Evolutionary conservation across 345 rosid genomes (phyloP).

Genomic region (Dovyalis caffra): DNA sequence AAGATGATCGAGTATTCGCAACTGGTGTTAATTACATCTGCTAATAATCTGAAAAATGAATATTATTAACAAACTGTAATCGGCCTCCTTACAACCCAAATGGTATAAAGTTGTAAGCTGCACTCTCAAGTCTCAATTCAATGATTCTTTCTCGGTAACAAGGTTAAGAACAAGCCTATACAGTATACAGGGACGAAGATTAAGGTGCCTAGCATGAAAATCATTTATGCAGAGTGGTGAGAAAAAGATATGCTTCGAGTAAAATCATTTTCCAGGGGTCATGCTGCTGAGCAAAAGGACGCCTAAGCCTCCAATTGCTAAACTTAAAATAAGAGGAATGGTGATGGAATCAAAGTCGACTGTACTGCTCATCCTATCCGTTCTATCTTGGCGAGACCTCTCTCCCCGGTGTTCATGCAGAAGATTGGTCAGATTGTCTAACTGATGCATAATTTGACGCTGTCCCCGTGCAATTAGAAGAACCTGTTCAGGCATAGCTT

Average conservation of each 20-base stretch:
- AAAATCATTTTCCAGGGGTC: slow-evolving; percentile 33
- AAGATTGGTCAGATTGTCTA: slow-evolving; percentile 74
- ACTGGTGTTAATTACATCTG: no score
- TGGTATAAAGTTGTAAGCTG: no score
- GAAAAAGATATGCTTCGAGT: not conserved
- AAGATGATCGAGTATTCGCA: no score
- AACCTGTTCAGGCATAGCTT: slow-evolving; percentile 43
- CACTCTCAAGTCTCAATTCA: no score
- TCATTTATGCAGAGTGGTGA: no score
- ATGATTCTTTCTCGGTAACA: not conserved
- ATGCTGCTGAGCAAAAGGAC: slow-evolving; percentile 42
- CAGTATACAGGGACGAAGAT: not conserved
- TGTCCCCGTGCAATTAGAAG: slow-evolving; percentile 64
- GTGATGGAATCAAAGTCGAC: slow-evolving; percentile 34
- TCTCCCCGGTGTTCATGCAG: slow-evolving; percentile 66
- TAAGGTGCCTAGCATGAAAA: no score
- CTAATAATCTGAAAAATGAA: no score
- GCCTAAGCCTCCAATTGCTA: slow-evolving; percentile 67
- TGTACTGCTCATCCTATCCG: slow-evolving; percentile 27
- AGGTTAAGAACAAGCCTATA: not conserved
- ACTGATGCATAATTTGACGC: slow-evolving; percentile 84
- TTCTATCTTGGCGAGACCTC: slow-evolving; percentile 57
- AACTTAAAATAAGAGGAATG: slow-evolving; percentile 52
- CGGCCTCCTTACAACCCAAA: no score
- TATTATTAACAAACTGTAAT: no score